Evolutionary conservation across 345 rosid species (phyloP), one percentile per base, ranked within the genome.

Genomic region (Salix caprea): DNA sequence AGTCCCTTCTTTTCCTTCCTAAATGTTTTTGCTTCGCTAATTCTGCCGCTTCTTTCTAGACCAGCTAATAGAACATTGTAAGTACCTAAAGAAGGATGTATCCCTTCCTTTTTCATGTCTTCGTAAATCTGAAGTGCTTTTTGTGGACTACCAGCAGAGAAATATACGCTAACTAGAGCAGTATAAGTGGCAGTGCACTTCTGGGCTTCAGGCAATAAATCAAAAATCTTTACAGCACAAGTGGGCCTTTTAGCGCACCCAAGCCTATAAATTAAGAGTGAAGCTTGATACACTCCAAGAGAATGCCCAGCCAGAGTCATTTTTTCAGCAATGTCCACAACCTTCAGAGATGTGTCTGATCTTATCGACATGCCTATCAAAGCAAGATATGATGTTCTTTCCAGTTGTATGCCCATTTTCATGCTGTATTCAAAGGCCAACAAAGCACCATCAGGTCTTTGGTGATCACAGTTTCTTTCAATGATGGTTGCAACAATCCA

Each of bases 201-300:
- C 72, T 86, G 86, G 76, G 90, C 86, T 62, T 77, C 85, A 0
- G 94, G 90, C 86, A 94, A 78, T 50, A 85, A 87, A 78, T 82
- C 62, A 60, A 94, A 94, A 73, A 90, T 80, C 67, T 84, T 85
- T 73, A 86, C 86, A 6, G 98, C 97, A 79, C 78, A 81, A 44
- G 77, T 81, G 4, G 97, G 94, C 78, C 92, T 89, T 84, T 92
- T 91, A 65, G 90, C 92, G 74, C 69, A 62, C n/a, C 98, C 98
- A 56, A 92, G 86, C 83, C 80, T 85, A 78, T 83, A 84, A 66
- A 94, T 90, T 77, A 92, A 70, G 37, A 89, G 88, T 16, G 95
- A 87, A 73, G 86, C 76, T 42, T 78, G 90, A 89, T 88, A 90
- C 60, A 81, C 78, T 74, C 94, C 93, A 16, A 86, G 85, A 40